phyloP scores from a whole-genome alignment of 352 stramenopile genomes.

The Phytophthora chlamydospora region DNA sequence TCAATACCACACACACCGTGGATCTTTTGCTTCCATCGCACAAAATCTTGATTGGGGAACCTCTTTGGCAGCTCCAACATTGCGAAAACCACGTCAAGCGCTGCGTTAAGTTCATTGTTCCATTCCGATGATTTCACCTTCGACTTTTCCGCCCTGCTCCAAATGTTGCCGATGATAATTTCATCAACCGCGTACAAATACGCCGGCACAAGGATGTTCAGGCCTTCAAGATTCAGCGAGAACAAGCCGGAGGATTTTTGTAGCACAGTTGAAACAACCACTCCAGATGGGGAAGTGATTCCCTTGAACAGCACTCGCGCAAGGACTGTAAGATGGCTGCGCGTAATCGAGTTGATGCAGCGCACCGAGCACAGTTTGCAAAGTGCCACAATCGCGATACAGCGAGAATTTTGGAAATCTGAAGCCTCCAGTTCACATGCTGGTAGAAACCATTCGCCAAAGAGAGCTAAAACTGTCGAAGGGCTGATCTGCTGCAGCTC shows the following conservation, averaged over 20 bases:
- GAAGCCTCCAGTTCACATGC: conserved; percentile 74
- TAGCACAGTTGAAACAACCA: conserved; percentile 83
- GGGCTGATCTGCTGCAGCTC: conserved; percentile 76
- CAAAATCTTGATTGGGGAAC: conserved; percentile 78
- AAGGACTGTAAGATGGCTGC: conserved; percentile 67
- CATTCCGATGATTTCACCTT: conserved; percentile 79
- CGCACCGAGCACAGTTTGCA: conserved; percentile 81
- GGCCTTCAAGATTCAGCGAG: conserved; percentile 76
- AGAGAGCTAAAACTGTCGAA: conserved; percentile 83
- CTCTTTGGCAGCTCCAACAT: conserved; percentile 75
- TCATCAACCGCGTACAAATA: conserved; percentile 85
- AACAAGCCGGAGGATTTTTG: conserved; percentile 80
- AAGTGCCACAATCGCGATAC: conserved; percentile 76
- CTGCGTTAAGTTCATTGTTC: conserved; percentile 82
- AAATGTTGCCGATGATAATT: conserved; percentile 87
- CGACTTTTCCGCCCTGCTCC: conserved; percentile 64
- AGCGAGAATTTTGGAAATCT: conserved; percentile 83
- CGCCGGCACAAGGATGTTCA: conserved; percentile 79
- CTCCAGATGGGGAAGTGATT: conserved; percentile 71
- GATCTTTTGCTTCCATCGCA: conserved; percentile 82
- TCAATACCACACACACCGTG: conserved; percentile 45
- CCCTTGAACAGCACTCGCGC: conserved; percentile 77
- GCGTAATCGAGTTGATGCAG: conserved; percentile 64
- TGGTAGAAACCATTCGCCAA: conserved; percentile 87
- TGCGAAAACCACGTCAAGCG: conserved; percentile 79